Evolutionary conservation across 2,329 filamentous ascomycete species (phyloP), one percentile per base, ranked within the genome.

Genomic region (Daldinia sp.): DNA sequence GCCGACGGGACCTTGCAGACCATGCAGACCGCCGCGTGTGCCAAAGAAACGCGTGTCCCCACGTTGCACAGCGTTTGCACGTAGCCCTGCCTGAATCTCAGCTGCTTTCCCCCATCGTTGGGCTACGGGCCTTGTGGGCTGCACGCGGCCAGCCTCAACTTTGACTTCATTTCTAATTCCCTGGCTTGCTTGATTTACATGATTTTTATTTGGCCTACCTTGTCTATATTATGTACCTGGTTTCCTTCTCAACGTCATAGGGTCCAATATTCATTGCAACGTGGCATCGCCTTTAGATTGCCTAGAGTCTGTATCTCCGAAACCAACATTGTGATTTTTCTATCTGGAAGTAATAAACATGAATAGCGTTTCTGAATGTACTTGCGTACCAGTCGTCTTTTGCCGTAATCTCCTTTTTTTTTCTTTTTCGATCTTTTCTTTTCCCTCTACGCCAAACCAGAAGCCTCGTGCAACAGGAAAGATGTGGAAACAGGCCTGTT

Each of bases 1-100:
- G 61, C 58, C 49, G 62, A 66, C 71, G 69, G 71, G 68, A 69
- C 71, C 70, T 71, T 73, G 70, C 71, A 72, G 68, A 69, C 71
- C 70, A 71, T 73, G 70, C 71, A 72, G 61, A 37, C 47, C 55
- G 66, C 63, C 65, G 63, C 69, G 64, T 63, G 61, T 67, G 58
- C 61, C 49, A 60, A 63, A 48, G 45, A 48, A 63, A 63, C 63
- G 60, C 52, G 59, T 65, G 53, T 67, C 58, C 55, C 67, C 64
- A 63, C 59, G 66, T 73, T 64, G 67, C 70, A 71, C 70, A 41
- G 60, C 71, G 50, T 60, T 61, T 71, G 65, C 61, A 67, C 57
- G 64, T 69, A 68, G 64, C 70, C 65, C 63, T 73, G 69, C 70
- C 63, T 68, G 60, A 66, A 56, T 58, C 50, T 67, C 51, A 64